Evolutionary conservation across 495 filamentous ascomycete species (phyloP), one percentile per base, ranked within the genome.

Genomic region (Coniosporium apollinis): DNA sequence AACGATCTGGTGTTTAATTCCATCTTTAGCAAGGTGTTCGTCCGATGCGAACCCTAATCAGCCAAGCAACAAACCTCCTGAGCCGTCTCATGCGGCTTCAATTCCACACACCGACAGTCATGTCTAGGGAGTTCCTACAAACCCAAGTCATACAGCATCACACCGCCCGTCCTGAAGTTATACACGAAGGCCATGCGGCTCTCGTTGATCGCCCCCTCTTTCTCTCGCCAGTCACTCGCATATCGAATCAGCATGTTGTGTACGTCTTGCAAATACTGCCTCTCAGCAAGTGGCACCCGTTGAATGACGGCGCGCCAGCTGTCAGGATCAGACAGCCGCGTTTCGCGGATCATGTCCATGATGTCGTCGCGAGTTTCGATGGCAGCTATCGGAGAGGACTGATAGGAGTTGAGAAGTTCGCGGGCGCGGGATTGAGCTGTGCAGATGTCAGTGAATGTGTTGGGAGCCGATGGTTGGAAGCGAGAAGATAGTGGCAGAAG

Each of bases 341-440:
- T 89, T 14, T 70, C 65, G 11, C 69, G 65, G 26, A 97, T 80
- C 22, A 74, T 59, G 20, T 91, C 79, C 30, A 97, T 67, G n/a
- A 93, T 65, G 7, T 76, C 70, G 60, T 94, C 86, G 29, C 76
- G 75, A 1, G 78, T 82, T 55, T 97, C 89, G 33, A 97, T 76
- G 13, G 87, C 89, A 6, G 74, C 72, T 46, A 94, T 78, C 1
- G 85, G 85, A 9, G 77, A 79, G 38, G 75, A 65, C 61, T 42
- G 76, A 68, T 28, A 79, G 61, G 32, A 79, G 59, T 48, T 71
- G 14, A 57, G 36, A 11, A 48, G 44, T 19, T 46, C 43, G 11
- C 42, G n/a, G n/a, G n/a, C n/a, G n/a, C n/a, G n/a, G n/a, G n/a
- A n/a, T n/a, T n/a, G n/a, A n/a, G n/a, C n/a, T n/a, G 15, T 2